Base-by-base conservation (phyloP, 441 rosid species). In the Omphalea diandra region DNA sequence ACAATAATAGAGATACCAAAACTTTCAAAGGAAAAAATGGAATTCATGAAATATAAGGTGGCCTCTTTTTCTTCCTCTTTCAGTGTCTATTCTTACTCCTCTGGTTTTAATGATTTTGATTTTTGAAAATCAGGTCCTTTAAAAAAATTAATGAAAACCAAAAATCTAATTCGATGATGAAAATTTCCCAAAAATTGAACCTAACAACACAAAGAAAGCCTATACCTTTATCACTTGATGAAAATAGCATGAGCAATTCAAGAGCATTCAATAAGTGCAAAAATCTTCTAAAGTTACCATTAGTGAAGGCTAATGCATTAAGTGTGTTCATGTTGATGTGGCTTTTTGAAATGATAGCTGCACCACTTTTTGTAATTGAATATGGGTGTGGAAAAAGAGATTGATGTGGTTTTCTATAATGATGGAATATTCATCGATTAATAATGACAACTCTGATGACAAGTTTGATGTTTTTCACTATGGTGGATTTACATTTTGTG, bases 1-100 rank as follows among this genome's bases (percentile, higher is more conserved):
- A n/a, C n/a, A n/a, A n/a, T n/a, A n/a, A n/a, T n/a, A n/a, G n/a
- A n/a, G n/a, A n/a, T n/a, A n/a, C n/a, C n/a, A n/a, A n/a, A n/a
- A n/a, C n/a, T n/a, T n/a, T n/a, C n/a, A n/a, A n/a, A n/a, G n/a
- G n/a, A n/a, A n/a, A n/a, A n/a, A n/a, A 24, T 77, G 4, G 85
- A 82, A 11, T 69, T 62, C 6, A 81, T 94, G 72, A 79, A 81
- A 69, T 81, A 92, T 12, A 97, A 92, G 40, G 71, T 92, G 26
- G 98, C 97, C 22, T 83, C 97, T 4, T 88, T 86, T 73, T 88
- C 91, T 68, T 90, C 98, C 31, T 82, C 96, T 27, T 79, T 92
- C 8, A 97, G 98, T 33, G 74, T 94, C 43, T 41, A 88, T 64
- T 71, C 89, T 27, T 80, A 89, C 0, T 68, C 50, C 38, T 66